A percentile compares a stretch with the other conserved stretches of the same genome.
These are phyloP conservation scores for Suillus fuscotomentosus DNA, from an alignment of 768 basidiomycete species.

Conservation along the genomic window DNA sequence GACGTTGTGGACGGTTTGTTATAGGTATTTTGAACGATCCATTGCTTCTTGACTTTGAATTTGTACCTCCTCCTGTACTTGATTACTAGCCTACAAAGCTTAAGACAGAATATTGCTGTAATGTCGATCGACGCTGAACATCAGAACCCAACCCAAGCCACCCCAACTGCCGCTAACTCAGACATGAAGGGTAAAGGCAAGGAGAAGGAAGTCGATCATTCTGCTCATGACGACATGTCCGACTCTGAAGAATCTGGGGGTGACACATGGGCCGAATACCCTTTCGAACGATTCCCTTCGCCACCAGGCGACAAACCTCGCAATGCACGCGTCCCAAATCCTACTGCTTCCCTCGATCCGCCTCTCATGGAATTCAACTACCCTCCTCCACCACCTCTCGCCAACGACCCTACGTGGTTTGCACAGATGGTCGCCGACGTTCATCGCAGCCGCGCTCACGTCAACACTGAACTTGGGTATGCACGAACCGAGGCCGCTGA, in stretches of 20 bases:
- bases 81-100: background rate
- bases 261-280: slow-evolving; percentile 19
- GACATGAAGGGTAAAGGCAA: slow-evolving; percentile 8
- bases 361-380: slow-evolving; percentile 28
- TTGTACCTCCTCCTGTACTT: background rate
- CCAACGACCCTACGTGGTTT: slow-evolving; percentile 28
- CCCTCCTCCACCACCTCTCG: slow-evolving; percentile 26
- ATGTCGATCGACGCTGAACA: background rate
- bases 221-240: background rate
- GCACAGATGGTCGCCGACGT: slow-evolving; percentile 24
- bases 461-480: slow-evolving; percentile 16
- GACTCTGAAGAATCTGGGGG: background rate
- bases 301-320: slow-evolving; percentile 20
- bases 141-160: background rate
- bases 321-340: background rate
- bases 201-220: background rate
- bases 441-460: slow-evolving; percentile 23
- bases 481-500: slow-evolving; percentile 17
- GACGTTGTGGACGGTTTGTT: background rate
- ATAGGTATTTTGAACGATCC: too few species aligned
- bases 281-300: slow-evolving; percentile 26
- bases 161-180: background rate
- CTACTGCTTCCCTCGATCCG: slow-evolving; percentile 15
- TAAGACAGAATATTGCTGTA: background rate
- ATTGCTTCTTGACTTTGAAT: background rate